Base-by-base conservation (phyloP, 2,329 filamentous ascomycete species). In the Hypoxylon sp. region DNA sequence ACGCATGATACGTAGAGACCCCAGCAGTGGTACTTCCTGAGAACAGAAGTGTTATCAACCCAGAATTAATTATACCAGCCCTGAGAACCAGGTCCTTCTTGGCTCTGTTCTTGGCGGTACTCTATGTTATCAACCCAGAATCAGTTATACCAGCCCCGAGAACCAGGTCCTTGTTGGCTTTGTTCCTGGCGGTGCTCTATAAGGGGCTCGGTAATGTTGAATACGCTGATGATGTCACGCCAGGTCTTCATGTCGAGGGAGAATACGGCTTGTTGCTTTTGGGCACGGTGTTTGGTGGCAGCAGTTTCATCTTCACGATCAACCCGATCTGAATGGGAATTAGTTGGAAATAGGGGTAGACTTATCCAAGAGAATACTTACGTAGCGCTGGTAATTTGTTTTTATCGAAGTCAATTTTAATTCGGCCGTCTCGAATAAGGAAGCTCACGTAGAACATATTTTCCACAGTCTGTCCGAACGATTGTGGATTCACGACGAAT, bases 381-480 rank as follows among this genome's bases (percentile, higher is more conserved):
- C 93, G 82, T 50, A 98, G 78, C 20, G 92, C 88, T n/a, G 94
- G 94, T 43, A 97, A 79, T 1, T 86, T 89, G 63, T 90, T 80
- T 11, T 88, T 84, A 72, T 97, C 94, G 58, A 88, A 85, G 2
- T 86, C 82, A n/a, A 99, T 84, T 32, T 87, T 87, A 5, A 93
- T 86, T 62, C 86, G 87, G 10, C 93, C 93, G 78, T 99, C 95
- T 60, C 92, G 88, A 62, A 98, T 93, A 64, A 99, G 80, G 74
- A 99, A 99, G 75, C 92, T 96, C 70, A 97, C 87, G 75, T 98
- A 98, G 77, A 99, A 99, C 71, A 99, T 83, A 72, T 99, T 99
- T 76, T 99, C 95, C 6, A 99, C 89, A 0, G 93, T 97, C 77
- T 99, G 95, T 0, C 92, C 92, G 72, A 98, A 99, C 0, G 93